Evolutionary conservation across 495 filamentous ascomycete genomes (phyloP).

Genomic region (Cercophora scortea): DNA sequence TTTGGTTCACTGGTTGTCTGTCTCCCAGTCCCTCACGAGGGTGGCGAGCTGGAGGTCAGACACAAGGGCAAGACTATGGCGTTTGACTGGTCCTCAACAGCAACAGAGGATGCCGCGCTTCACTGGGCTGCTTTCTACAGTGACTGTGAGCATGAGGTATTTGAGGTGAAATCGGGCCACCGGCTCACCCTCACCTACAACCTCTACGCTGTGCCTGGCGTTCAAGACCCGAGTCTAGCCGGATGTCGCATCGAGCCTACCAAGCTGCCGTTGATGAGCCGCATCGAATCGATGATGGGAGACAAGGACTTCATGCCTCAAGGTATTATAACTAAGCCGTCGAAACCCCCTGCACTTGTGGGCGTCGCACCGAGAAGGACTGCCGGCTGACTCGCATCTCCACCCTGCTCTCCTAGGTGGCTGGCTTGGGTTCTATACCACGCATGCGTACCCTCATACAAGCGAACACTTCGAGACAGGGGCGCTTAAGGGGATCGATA

Average conservation of each 20-base stretch:
- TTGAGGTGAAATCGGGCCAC: slow-evolving; percentile 39
- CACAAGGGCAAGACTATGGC: slow-evolving; percentile 22
- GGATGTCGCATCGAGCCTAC: background rate
- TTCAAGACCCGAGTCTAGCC: background rate
- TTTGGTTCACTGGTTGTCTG: slow-evolving; percentile 50
- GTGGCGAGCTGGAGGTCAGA: slow-evolving; percentile 26
- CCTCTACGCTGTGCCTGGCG: slow-evolving; percentile 24
- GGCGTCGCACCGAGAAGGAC: too few species aligned
- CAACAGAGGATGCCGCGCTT: slow-evolving; percentile 13
- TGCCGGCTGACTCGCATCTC: background rate
- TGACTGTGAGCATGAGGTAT: slow-evolving; percentile 52
- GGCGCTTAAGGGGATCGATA: slow-evolving; percentile 2
- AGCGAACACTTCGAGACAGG: background rate
- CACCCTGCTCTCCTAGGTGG: background rate
- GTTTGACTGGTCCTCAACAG: slow-evolving; percentile 34
- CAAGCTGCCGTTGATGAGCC: background rate
- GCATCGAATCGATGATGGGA: background rate
- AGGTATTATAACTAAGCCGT: background rate
- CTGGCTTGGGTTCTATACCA: background rate
- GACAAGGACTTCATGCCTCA: background rate
- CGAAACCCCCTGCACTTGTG: too few species aligned
- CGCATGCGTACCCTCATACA: slow-evolving; percentile 3
- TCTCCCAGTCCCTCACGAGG: slow-evolving; percentile 34
- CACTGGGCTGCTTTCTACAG: slow-evolving; percentile 55
- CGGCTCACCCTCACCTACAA: slow-evolving; percentile 52